Percentiles rank a stretch among this genome's conserved stretches.
Evolutionary conservation across 2,329 filamentous ascomycete genomes (phyloP).

Genomic region (Chrysoporthe austroafricana): DNA sequence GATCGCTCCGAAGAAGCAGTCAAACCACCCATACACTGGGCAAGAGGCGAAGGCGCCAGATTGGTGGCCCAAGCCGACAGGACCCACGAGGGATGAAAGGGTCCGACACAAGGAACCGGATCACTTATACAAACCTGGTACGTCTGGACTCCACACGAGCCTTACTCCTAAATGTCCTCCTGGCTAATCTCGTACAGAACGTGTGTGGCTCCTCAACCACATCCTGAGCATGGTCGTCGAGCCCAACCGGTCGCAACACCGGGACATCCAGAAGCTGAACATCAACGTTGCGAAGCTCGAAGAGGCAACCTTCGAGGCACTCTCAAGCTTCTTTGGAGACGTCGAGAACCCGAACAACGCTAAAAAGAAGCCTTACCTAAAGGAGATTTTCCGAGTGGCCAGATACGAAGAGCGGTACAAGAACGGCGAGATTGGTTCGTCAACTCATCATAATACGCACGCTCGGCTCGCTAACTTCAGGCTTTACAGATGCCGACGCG

Average conservation of each 20-base stretch:
- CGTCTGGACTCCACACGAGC: neutral
- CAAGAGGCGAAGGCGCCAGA: conserved; percentile 64
- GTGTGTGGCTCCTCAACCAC: conserved; percentile 61
- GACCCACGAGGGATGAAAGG: conserved; percentile 52
- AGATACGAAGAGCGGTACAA: conserved; percentile 59
- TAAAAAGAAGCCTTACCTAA: conserved; percentile 58
- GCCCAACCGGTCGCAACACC: conserved; percentile 53
- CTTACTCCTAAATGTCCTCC: neutral
- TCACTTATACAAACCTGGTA: conserved; percentile 62
- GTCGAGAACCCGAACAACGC: conserved; percentile 56
- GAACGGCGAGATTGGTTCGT: conserved; percentile 61
- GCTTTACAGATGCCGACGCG: conserved; percentile 48
- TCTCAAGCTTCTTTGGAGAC: conserved; percentile 62
- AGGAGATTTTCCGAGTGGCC: conserved; percentile 66
- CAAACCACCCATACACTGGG: conserved; percentile 72
- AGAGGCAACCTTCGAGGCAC: conserved; percentile 60
- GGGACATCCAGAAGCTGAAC: conserved; percentile 55
- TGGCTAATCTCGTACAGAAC: conserved; percentile 48
- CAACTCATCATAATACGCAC: neutral
- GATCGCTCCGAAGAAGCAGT: conserved; percentile 78
- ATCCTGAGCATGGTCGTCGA: conserved; percentile 62
- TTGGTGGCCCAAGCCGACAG: conserved; percentile 68
- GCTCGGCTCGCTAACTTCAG: conserved; percentile 2
- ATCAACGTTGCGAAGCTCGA: conserved; percentile 61
- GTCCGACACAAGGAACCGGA: conserved; percentile 75